Evolutionary conservation across 1,284 basidiomycete genomes (phyloP), one percentile per base, ranked within the genome.

Genomic region (Pseudozyma flocculosa): DNA sequence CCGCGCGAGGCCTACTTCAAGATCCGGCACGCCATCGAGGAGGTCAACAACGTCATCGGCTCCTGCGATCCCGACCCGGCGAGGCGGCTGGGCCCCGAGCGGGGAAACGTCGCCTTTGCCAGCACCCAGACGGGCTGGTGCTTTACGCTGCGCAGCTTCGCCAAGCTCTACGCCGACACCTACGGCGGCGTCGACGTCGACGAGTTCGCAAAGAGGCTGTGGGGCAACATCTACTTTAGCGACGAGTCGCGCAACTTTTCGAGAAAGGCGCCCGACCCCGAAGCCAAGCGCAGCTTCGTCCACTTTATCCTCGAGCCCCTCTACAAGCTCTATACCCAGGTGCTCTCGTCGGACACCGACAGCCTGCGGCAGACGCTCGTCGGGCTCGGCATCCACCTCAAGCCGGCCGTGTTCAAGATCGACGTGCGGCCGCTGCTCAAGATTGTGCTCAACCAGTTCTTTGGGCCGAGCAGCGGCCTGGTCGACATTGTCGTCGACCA

Each of bases 201-300:
- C 40, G 81, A 81, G 44, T 83, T 85, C 66, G 90, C 93, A 17
- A 85, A 86, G 70, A 86, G 95, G 37, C 85, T 99, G 13, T 99
- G 95, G 95, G 95, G 95, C 23, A 94, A 98, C 80, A 92, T 98
- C 74, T 99, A 92, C 82, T 97, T 90, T 80, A 86, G 92, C 79
- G 76, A 82, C 34, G 86, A 89, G 47, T 78, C 79, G 45, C 86
- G 92, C 62, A 95, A 92, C 79, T 98, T 98, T 78, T 87, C 87
- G 8, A 86, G 92, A 48, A 92, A 89, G 73, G 85, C 87, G 23
- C 81, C 84, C 1, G 90, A 93, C 65, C 86, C 89, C 0, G 90
- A 92, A 73, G 83, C 86, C 32, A 85, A 85, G 59, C 85, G 95
- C 36, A 87, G 88, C 38, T 99, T 99, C 75, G 90, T 96, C 30